Base-by-base conservation (phyloP, 257 asterid species). In the Ehretia macrophylla region DNA sequence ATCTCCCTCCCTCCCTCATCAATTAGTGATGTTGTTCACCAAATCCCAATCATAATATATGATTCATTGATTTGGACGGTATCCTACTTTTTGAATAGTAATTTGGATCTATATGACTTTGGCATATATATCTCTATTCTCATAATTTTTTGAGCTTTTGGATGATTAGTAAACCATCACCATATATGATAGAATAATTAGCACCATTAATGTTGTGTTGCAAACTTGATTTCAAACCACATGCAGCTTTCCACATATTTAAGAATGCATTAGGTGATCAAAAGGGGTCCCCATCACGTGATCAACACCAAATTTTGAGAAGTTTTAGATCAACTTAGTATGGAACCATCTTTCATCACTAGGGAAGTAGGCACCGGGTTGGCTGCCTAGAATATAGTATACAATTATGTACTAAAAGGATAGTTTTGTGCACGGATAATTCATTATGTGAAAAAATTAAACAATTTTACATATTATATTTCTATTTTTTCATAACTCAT, bases 141-240 rank as follows among this genome's bases (percentile, higher is more conserved):
- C 49, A 63, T 16, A 54, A 20, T 32, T 39, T 49, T 17, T 53
- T 49, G 21, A 40, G 50, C 65, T 72, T 60, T 53, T 21, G 45
- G 0, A 59, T 61, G 64, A 65, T 68, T 13, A 68, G 65, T 63
- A 51, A 32, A 39, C 45, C 68, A 67, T 52, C 23, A 46, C 65
- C 68, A n/a, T n/a, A n/a, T 27, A 66, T 57, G 68, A 65, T 27
- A 51, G 59, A 71, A 68, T 77, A 62, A 74, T 60, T 64, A 49
- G 38, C 47, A 22, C 38, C 32, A 63, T 66, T 55, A 58, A 14
- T 58, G 16, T 45, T 52, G 62, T 69, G 61, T 40, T 49, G 52
- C 54, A 58, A 62, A 55, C 17, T 49, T 62, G 61, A 40, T 62
- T 39, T 37, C 51, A 60, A 12, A 13, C 60, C 69, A 57, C 51